phyloP scores from a whole-genome alignment of 129 eudicot species.

The Ambrosia trifida region DNA sequence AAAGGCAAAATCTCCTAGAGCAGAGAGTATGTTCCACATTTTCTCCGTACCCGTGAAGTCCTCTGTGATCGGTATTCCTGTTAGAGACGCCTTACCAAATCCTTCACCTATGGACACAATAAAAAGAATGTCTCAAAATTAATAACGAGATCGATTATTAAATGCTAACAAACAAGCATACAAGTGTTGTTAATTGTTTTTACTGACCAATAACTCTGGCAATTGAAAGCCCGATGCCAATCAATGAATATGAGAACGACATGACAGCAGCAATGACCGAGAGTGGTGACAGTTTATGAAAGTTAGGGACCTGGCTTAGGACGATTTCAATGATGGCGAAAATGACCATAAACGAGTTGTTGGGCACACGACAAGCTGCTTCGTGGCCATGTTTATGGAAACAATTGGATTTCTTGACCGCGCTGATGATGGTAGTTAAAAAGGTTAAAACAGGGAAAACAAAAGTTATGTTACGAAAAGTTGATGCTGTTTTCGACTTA shows the following conservation, averaged over 20 bases:
- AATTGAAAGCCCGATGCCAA: constrained; percentile 65
- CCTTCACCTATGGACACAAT: constrained; percentile 27
- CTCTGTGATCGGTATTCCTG: constrained; percentile 47
- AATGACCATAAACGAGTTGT: constrained; percentile 47
- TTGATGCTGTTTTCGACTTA: constrained; percentile 29
- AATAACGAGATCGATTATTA: background rate
- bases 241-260: constrained; percentile 66
- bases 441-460: background rate
- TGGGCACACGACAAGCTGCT: constrained; percentile 44
- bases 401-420: constrained; percentile 61
- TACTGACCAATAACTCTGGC: constrained; percentile 44
- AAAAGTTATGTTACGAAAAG: background rate
- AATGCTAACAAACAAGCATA: background rate
- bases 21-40: constrained; percentile 58
- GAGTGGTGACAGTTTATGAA: constrained; percentile 57
- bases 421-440: constrained; percentile 35
- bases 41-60: constrained; percentile 46
- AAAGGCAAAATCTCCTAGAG: constrained; percentile 69
- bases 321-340: constrained; percentile 53
- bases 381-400: constrained; percentile 55
- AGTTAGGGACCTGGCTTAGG: constrained; percentile 71
- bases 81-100: constrained; percentile 42
- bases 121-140: background rate
- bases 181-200: background rate
- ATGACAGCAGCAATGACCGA: constrained; percentile 70